phyloP scores from a whole-genome alignment of 371 early-diverging fungal genomes.

The Rhizopus sp. region DNA sequence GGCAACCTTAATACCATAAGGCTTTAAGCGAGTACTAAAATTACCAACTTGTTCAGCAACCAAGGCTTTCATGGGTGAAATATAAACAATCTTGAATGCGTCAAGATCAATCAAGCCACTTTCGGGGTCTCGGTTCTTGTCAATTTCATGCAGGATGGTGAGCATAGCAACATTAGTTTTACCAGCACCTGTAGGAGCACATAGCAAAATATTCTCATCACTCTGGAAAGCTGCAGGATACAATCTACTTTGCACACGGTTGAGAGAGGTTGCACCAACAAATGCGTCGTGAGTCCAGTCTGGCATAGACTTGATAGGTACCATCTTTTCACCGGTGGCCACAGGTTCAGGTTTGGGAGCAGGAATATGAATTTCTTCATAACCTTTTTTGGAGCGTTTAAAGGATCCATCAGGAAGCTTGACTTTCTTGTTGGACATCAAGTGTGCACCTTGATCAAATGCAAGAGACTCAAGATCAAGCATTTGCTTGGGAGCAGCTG shows the following conservation, averaged over 20 bases:
- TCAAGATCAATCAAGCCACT: slow-evolving; percentile 83
- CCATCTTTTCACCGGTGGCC: slow-evolving; percentile 68
- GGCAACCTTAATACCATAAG: slow-evolving; percentile 85
- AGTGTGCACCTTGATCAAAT: slow-evolving; percentile 91
- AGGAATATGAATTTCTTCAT: slow-evolving; percentile 97
- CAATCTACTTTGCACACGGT: slow-evolving; percentile 92
- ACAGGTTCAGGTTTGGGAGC: slow-evolving; percentile 79
- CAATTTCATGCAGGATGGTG: slow-evolving; percentile 87
- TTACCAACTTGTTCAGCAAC: slow-evolving; percentile 98
- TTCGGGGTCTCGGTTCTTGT: slow-evolving; percentile 72
- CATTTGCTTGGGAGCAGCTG: slow-evolving; percentile 59
- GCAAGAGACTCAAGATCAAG: slow-evolving; percentile 84
- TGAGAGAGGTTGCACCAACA: slow-evolving; percentile 69
- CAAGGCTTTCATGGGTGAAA: slow-evolving; percentile 99
- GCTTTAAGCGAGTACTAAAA: slow-evolving; percentile 77
- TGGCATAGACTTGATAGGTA: slow-evolving; percentile 78
- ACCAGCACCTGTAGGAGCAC: slow-evolving; percentile 99
- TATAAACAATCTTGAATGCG: slow-evolving; percentile 96
- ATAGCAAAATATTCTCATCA: slow-evolving; percentile 95
- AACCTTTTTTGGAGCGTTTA: slow-evolving; percentile 91
- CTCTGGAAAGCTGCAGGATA: slow-evolving; percentile 85
- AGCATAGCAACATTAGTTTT: slow-evolving; percentile 99
- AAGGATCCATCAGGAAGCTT: slow-evolving; percentile 93
- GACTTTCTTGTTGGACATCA: slow-evolving; percentile 96
- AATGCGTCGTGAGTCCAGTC: slow-evolving; percentile 91